Percentiles rank a stretch among this genome's conserved stretches.
These are phyloP conservation scores for Agroathelia rolfsii DNA, from an alignment of 1,284 basidiomycete species.

Conservation along the genomic window DNA sequence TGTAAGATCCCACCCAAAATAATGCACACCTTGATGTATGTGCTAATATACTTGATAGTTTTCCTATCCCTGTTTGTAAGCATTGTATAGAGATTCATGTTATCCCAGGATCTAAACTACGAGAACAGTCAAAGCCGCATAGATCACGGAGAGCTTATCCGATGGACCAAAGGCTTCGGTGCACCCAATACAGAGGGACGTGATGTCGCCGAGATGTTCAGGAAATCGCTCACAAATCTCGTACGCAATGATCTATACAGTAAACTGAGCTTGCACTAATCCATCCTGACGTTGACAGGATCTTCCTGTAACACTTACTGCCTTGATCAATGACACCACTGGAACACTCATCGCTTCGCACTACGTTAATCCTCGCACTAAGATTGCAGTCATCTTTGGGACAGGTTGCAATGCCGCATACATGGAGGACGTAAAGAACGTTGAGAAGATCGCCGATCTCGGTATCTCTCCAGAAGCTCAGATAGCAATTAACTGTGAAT, in stretches of 20 bases:
- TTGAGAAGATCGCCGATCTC: slow-evolving; percentile 72
- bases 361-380: slow-evolving; percentile 87
- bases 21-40: slow-evolving; percentile 6
- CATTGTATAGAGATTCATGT: too few relatives aligned
- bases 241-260: slow-evolving; percentile 27
- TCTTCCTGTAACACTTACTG: slow-evolving; percentile 70
- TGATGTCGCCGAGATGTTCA: slow-evolving; percentile 92
- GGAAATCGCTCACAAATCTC: slow-evolving; percentile 66
- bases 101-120: too few relatives aligned
- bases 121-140: slow-evolving; percentile 76
- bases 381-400: slow-evolving; percentile 94
- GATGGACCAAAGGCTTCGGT: slow-evolving; percentile 99
- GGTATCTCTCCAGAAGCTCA: slow-evolving; percentile 60
- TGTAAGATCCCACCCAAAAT: slow-evolving; percentile 34
- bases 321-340: slow-evolving; percentile 95
- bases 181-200: slow-evolving; percentile 86
- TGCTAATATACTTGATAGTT: slow-evolving; percentile 42
- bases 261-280: too few relatives aligned
- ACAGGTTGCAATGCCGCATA: slow-evolving; percentile 98
- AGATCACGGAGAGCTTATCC: slow-evolving; percentile 90
- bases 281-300: slow-evolving; percentile 32
- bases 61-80: slow-evolving; percentile 86
- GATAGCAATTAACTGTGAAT: slow-evolving; percentile 98
- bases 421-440: slow-evolving; percentile 78
- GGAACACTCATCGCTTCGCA: slow-evolving; percentile 95